A percentile compares a stretch with the other conserved stretches of the same genome.
phyloP scores from a whole-genome alignment of 108 stramenopile genomes.

The Pseudonitzschia pungens region DNA sequence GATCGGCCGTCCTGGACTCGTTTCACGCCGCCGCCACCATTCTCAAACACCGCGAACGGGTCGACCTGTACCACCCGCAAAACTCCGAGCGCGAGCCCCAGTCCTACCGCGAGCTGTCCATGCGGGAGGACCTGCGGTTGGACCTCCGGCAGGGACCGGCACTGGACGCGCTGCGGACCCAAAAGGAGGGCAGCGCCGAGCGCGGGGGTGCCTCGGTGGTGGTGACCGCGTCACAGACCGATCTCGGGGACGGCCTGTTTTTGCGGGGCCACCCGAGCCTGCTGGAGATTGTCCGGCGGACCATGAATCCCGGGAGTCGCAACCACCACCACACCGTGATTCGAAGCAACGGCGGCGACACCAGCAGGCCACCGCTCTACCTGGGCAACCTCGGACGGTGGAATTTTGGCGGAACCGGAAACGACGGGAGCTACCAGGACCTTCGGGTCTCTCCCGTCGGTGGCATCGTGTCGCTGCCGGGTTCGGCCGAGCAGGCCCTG shows the following conservation, averaged over 20 bases:
- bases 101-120: conserved; percentile 73
- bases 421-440: conserved; percentile 75
- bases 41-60: conserved; percentile 41
- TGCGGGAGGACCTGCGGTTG: conserved; percentile 83
- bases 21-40: conserved; percentile 55
- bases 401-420: conserved; percentile 85
- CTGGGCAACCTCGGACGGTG: conserved; percentile 79
- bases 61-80: conserved; percentile 66
- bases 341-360: background rate
- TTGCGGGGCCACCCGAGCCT: conserved; percentile 66
- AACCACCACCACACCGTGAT: conserved; percentile 5
- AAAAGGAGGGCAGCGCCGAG: conserved; percentile 15
- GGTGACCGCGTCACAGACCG: conserved; percentile 14
- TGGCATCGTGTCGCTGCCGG: conserved; percentile 81
- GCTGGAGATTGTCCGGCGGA: conserved; percentile 52
- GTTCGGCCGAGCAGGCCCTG: conserved; percentile 79
- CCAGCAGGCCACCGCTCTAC: conserved; percentile 24
- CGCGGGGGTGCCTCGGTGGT: conserved; percentile 34
- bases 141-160: conserved; percentile 72
- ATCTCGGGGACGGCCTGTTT: conserved; percentile 23
- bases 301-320: conserved; percentile 84
- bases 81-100: conserved; percentile 50
- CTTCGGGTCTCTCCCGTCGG: conserved; percentile 75
- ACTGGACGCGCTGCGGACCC: conserved; percentile 40
- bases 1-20: conserved; percentile 56